Base-by-base conservation (phyloP, 768 basidiomycete species). In the Lyophyllum decastes region DNA sequence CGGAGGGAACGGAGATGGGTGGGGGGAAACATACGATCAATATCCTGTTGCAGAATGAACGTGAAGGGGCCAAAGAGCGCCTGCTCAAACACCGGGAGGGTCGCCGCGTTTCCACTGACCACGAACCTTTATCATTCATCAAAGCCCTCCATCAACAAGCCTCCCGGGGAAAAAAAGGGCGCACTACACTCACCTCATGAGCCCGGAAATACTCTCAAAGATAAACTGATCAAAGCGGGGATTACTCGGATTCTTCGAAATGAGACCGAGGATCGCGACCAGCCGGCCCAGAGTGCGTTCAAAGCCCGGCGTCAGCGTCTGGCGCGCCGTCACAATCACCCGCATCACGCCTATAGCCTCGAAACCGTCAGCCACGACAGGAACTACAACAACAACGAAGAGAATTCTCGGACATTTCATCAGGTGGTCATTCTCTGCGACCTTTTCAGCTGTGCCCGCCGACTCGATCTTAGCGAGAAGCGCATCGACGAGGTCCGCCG, bases 211-310 rank as follows among this genome's bases (percentile, higher is more conserved):
- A 68, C 90, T 91, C 76, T 99, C 96, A 67, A 99, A 98, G 61
- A 94, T 90, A 68, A 93, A 97, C 71, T 98, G 97, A 71, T 97
- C 95, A 73, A 99, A 98, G 63, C 89, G 88, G 1, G 97, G 97
- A 72, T 99, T 99, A 70, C 92, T 94, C 16, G 97, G 96, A 70
- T 99, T 99, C 76, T 90, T 92, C 59, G 90, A 92, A 64, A 96
- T 94, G 54, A 89, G 82, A 12, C 90, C 88, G 27, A 98, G 80
- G 66, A 98, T 95, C 25, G 75, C 72, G 54, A 97, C 92, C 8
- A 99, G 83, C 12, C 90, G 87, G 41, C 70, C 74, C 7, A 98
- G 80, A 2, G 87, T 80, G 35, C 75, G 77, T 57, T 88, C 82
- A 66, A 87, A 90, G 8, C 74, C 78, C 0, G 90, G 86, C 0